Base-by-base conservation (phyloP, 345 rosid species). In the Brassica rapa region DNA sequence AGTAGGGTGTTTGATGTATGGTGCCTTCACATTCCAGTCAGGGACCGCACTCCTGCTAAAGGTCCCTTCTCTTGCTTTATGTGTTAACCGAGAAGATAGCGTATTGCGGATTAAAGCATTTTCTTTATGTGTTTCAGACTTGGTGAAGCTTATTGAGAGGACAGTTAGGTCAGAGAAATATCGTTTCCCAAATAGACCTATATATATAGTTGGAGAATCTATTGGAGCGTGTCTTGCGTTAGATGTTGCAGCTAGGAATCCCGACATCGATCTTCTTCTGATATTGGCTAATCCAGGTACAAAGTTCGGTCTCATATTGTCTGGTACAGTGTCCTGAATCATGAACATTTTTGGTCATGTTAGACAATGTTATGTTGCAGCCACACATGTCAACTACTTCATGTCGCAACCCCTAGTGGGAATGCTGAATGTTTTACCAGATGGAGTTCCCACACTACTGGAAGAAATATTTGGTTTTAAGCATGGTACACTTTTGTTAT, bases 121-220 rank as follows among this genome's bases (percentile, higher is more conserved):
- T 43, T 23, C 5, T 43, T 14, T 63, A 3, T 63, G 6, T 67
- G 51, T 41, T 73, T 62, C 77, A 90, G 94, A 82, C 5, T 62
- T 90, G 61, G 86, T 87, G 76, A 83, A 86, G 71, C 71, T 88
- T 39, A 83, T 87, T 7, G 88, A 88, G 80, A 72, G 62, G 68
- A 85, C 89, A 2, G 77, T 86, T 0, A 86, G 72, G 70, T 51
- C 82, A 11, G 87, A 87, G 81, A 41, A 75, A 59, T 0, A 16
- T 21, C 74, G 80, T 15, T 79, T 75, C 23, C 90, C 84, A 14
- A 77, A 79, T 9, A 86, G 84, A 72, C 94, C 92, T 4, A 86
- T 90, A 73, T 88, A 87, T 80, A 41, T 90, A 62, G 86, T 87
- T 39, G 90, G 89, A 10, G 92, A 90, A 30, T 88, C 87, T 62